These are phyloP conservation scores for Pulveroboletus ravenelii DNA, from an alignment of 768 basidiomycete genomes.

Conservation along the genomic window DNA sequence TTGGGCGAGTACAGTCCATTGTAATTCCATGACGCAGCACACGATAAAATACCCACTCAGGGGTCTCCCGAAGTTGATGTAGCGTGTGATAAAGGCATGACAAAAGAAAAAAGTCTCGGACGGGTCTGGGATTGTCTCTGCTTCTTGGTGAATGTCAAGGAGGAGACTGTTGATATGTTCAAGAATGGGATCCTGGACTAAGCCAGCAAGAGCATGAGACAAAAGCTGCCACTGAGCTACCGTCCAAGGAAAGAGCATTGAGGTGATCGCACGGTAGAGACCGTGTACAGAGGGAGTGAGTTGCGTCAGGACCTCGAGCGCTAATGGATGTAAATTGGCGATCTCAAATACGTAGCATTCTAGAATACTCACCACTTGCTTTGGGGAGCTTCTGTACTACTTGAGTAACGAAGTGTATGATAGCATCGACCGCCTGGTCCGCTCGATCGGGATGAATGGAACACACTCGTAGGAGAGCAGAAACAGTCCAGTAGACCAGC, in stretches of 20 bases:
- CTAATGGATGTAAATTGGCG: constrained; percentile 32
- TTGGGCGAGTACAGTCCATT: constrained; percentile 83
- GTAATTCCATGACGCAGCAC: constrained; percentile 83
- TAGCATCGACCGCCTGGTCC: constrained; percentile 49
- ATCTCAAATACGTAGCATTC: neutral
- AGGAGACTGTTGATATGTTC: constrained; percentile 71
- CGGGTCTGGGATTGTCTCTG: constrained; percentile 38
- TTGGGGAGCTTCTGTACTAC: constrained; percentile 52
- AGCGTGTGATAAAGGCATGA: constrained; percentile 70
- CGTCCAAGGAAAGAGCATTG: constrained; percentile 73
- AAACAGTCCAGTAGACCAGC: constrained; percentile 72
- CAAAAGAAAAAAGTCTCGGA: constrained; percentile 46
- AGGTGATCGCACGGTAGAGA: constrained; percentile 79
- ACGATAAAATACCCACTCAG: constrained; percentile 84
- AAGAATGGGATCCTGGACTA: constrained; percentile 64
- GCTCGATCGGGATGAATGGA: constrained; percentile 47
- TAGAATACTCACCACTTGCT: constrained; percentile 45
- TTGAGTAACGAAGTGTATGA: constrained; percentile 54
- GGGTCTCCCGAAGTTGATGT: constrained; percentile 69
- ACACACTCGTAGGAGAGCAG: constrained; percentile 67
- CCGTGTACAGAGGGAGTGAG: constrained; percentile 81
- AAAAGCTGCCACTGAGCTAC: constrained; percentile 59
- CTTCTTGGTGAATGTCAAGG: constrained; percentile 53
- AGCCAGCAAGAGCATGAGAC: constrained; percentile 45
- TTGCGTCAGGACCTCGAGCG: constrained; percentile 68